Evolutionary conservation across 2,329 filamentous ascomycete species (phyloP), one percentile per base, ranked within the genome.

Genomic region (Fusarium gaditjirri): DNA sequence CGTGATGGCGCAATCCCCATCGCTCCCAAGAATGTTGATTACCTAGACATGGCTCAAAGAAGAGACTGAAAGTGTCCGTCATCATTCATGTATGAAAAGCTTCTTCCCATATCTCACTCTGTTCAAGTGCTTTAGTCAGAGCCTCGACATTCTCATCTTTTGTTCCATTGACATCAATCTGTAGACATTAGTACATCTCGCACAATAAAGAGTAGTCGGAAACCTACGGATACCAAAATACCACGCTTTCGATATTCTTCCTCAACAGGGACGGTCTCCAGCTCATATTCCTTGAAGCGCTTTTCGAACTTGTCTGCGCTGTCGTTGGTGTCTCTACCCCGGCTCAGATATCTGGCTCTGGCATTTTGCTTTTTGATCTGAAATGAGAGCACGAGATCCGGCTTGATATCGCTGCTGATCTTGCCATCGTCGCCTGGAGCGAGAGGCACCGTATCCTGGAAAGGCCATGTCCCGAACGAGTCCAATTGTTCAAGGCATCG

Each of bases 61-160:
- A 21, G 6, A 35, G 12, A 11, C 12, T 11, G 3, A 16, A 5
- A 5, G 11, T 0, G 6, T 5, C 12, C 23, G 6, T 12, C 6
- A 16, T 19, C 21, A 1, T 16, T 14, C 11, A 19, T 21, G 17
- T 5, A 5, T 19, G 3, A 0, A 12, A 14, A 21, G 3, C 17
- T 6, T 21, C 33, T 19, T 25, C 3, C 38, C 52, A 55, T 5
- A 9, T 5, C 2, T 0, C 11, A 14, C 3, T 21, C 5, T 16
- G 11, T 13, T 21, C 7, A 16, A 43, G 38, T 2, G 21, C n/a
- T 9, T 14, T 8, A 3, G 27, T 16, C 4, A 33, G 36, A 42
- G 21, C 27, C 36, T 29, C 19, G 3, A 54, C 13, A 5, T 54
- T 54, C 27, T 42, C 27, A 3, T 42, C 36, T 14, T 54, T 54